Percentiles rank a stretch among this genome's conserved stretches.
Evolutionary conservation across 495 filamentous ascomycete genomes (phyloP).

Genomic region (Acidiella bohemica): DNA sequence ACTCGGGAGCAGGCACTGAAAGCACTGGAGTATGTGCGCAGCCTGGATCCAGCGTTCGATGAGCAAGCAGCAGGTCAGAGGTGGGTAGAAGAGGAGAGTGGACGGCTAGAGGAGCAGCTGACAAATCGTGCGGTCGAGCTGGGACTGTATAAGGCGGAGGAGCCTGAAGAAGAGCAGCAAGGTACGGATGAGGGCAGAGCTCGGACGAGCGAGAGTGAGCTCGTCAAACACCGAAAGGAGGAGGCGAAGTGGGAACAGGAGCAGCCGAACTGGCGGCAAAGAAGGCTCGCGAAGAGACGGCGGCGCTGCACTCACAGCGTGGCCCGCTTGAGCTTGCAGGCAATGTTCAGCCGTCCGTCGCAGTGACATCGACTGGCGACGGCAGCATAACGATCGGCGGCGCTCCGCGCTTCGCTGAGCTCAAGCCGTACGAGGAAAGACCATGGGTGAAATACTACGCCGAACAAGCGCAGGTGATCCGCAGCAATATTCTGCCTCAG

Average conservation of each 20-base stretch:
- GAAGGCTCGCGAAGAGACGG: conserved; percentile 2
- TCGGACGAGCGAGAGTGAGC: conserved; percentile 26
- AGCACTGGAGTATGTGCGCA: conserved; percentile 57
- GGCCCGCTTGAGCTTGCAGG: conserved; percentile 15
- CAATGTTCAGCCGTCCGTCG: conserved; percentile 11
- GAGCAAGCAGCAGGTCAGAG: conserved; percentile 54
- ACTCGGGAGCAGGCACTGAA: conserved; percentile 24
- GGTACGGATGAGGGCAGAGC: conserved; percentile 12
- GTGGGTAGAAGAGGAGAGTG: conserved; percentile 45
- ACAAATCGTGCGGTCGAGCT: conserved; percentile 33
- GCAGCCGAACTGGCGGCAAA: conserved; percentile 7
- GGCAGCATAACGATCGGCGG: conserved; percentile 6
- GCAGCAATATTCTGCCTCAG: conserved; percentile 11
- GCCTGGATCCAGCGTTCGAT: conserved; percentile 49
- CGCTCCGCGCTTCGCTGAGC: conserved; percentile 1
- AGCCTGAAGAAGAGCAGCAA: conserved; percentile 4
- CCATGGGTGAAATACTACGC: conserved; percentile 24
- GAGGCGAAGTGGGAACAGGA: conserved; percentile 9
- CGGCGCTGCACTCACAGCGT: conserved; percentile 4
- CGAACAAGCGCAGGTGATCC: conserved; percentile 18
- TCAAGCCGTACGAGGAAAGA: conserved; percentile 7
- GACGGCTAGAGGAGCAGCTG: conserved; percentile 28
- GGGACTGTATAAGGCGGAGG: conserved; percentile 39
- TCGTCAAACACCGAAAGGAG: conserved; percentile 35
- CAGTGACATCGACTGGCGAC: conserved; percentile 1